phyloP scores from a whole-genome alignment of 495 filamentous ascomycete species.

The Aspergillus diversus region DNA sequence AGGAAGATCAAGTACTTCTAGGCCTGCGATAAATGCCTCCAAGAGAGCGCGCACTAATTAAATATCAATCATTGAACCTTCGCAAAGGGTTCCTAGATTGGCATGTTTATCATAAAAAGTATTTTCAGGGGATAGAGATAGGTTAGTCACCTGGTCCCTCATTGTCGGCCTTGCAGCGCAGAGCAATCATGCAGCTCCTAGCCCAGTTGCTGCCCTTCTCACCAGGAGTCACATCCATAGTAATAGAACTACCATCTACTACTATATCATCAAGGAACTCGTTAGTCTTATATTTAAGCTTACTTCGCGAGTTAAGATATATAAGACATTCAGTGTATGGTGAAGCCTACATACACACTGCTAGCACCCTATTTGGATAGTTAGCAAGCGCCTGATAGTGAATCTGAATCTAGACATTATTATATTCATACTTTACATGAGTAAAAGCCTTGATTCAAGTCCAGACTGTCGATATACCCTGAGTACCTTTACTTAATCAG shows the following conservation, averaged over 20 bases:
- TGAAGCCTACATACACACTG: constrained; percentile 41
- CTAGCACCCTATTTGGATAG: constrained; percentile 45
- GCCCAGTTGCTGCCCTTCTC: constrained; percentile 36
- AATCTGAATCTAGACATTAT: constrained; percentile 34
- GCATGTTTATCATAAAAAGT: constrained; percentile 37
- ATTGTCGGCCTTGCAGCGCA: constrained; percentile 28
- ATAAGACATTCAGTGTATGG: constrained; percentile 30
- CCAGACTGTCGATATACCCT: constrained; percentile 51
- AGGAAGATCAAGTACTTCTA: constrained; percentile 5
- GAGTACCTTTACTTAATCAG: constrained; percentile 30
- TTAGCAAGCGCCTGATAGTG: constrained; percentile 44
- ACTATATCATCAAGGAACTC: constrained; percentile 42
- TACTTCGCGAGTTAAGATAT: constrained; percentile 35
- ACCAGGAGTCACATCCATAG: constrained; percentile 46
- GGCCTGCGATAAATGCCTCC: constrained; percentile 26
- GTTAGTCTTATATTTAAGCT: constrained; percentile 44
- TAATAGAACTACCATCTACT: constrained; percentile 31
- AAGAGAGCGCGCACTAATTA: constrained; percentile 49
- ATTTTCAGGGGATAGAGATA: constrained; percentile 56
- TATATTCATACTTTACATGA: constrained; percentile 42
- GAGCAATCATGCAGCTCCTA: constrained; percentile 36
- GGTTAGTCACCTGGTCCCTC: constrained; percentile 42
- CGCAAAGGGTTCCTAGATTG: constrained; percentile 40
- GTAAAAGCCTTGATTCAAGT: constrained; percentile 40
- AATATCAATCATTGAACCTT: constrained; percentile 53